Evolutionary conservation across 2,329 filamentous ascomycete species (phyloP).

Genomic region (Clarireedia monteithiana): DNA sequence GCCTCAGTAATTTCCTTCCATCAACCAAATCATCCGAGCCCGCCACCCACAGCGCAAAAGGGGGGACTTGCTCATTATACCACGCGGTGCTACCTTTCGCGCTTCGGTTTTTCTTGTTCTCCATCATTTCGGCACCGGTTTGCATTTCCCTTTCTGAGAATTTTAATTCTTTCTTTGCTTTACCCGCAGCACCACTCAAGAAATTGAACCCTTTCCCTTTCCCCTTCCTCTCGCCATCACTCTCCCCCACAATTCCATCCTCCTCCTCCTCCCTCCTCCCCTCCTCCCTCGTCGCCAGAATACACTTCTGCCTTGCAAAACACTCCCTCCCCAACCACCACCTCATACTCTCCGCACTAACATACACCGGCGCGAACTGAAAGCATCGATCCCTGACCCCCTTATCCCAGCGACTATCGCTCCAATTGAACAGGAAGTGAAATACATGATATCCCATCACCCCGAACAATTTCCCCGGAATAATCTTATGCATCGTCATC

Average conservation of each 20-base stretch:
- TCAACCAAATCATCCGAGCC: constrained; percentile 82
- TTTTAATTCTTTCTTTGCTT: neutral
- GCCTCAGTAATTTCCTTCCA: constrained; percentile 62
- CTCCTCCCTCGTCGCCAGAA: constrained; percentile 70
- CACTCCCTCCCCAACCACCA: constrained; percentile 93
- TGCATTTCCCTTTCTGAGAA: constrained; percentile 18
- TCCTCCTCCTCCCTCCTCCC: constrained; percentile 50
- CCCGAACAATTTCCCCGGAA: constrained; percentile 65
- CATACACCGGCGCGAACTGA: constrained; percentile 85
- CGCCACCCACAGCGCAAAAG: constrained; percentile 82
- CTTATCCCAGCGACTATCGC: constrained; percentile 75
- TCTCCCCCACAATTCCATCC: constrained; percentile 29
- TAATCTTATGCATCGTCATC: constrained; percentile 68
- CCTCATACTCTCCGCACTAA: constrained; percentile 81
- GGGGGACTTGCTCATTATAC: constrained; percentile 74
- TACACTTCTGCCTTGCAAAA: constrained; percentile 79
- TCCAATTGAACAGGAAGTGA: constrained; percentile 83
- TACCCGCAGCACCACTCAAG: neutral
- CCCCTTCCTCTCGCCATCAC: neutral
- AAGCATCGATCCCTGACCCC: constrained; percentile 76
- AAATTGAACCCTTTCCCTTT: neutral
- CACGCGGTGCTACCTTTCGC: constrained; percentile 56
- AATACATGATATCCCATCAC: constrained; percentile 84
- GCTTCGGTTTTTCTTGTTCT: neutral
- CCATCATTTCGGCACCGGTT: constrained; percentile 29